Evolutionary conservation across 495 filamentous ascomycete species (phyloP).

Genomic region (Annulohypoxylon stygium): DNA sequence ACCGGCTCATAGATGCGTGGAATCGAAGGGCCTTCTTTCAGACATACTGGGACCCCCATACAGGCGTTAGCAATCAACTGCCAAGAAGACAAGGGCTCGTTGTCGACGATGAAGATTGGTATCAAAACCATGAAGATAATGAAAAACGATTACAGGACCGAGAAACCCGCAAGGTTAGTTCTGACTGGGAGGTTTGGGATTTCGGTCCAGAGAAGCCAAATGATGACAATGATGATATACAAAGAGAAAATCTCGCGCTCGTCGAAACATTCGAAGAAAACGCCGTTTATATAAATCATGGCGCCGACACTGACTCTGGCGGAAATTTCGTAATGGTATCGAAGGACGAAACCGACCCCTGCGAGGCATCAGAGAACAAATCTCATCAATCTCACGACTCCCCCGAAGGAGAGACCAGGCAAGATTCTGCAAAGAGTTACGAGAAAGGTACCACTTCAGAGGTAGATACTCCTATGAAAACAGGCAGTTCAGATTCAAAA

Average conservation of each 20-base stretch:
- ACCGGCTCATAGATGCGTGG: conserved; percentile 7
- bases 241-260: no score
- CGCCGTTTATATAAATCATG: background rate
- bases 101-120: background rate
- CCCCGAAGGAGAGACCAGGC: no score
- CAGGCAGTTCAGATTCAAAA: no score
- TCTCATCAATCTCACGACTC: background rate
- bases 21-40: conserved; percentile 14
- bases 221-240: no score
- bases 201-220: background rate
- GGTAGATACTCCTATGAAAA: no score
- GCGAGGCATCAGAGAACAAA: background rate
- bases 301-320: background rate
- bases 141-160: no score
- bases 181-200: background rate
- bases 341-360: background rate
- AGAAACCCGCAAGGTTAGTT: no score
- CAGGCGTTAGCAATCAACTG: background rate
- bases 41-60: conserved; percentile 17
- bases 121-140: background rate
- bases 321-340: background rate
- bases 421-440: no score
- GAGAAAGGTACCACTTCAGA: no score
- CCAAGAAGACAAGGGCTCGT: background rate
- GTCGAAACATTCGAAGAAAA: background rate